Base-by-base conservation (phyloP, 306 rosid species). In the Ammopiptanthus mongolicus region DNA sequence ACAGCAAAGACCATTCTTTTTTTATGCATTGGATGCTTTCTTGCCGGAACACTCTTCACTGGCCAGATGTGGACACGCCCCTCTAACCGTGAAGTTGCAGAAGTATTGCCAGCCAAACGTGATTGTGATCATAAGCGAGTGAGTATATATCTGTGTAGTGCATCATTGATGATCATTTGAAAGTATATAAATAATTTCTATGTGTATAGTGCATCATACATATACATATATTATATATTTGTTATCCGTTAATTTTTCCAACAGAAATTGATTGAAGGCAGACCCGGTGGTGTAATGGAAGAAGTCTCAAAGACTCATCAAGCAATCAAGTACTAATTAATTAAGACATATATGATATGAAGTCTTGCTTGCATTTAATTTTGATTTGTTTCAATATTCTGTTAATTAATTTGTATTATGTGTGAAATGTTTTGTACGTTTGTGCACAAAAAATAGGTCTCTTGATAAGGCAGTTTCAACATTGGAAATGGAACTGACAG, bases 261-360 rank as follows among this genome's bases (percentile, higher is more conserved):
- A 7, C 87, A 88, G 97, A 94, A 91, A 87, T 34, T 94, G 80
- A 80, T 77, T 29, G 95, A 91, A 84, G 90, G 81, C 14, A 80
- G 60, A 31, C 71, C 91, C 13, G 81, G 71, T 44, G 90, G 87
- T 65, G 82, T 91, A 47, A 78, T 84, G 88, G 92, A 78, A 68
- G 87, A 91, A 85, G 96, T 94, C 11, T 58, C 86, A 5, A 90
- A 88, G 84, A 88, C 98, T 34, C 98, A 90, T 71, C 87, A 87
- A 78, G 96, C 98, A 25, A 86, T 91, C 67, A 79, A 82, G 98
- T 88, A 78, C 84, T 81, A 11, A 46, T 7, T n/a, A n/a, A n/a
- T n/a, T n/a, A n/a, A n/a, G n/a, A n/a, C n/a, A n/a, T n/a, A n/a
- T n/a, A n/a, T n/a, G 12, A 1, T 1, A 23, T 59, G 34, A 46